Evolutionary conservation across 768 basidiomycete species (phyloP).

Genomic region (Suillus luteus): DNA sequence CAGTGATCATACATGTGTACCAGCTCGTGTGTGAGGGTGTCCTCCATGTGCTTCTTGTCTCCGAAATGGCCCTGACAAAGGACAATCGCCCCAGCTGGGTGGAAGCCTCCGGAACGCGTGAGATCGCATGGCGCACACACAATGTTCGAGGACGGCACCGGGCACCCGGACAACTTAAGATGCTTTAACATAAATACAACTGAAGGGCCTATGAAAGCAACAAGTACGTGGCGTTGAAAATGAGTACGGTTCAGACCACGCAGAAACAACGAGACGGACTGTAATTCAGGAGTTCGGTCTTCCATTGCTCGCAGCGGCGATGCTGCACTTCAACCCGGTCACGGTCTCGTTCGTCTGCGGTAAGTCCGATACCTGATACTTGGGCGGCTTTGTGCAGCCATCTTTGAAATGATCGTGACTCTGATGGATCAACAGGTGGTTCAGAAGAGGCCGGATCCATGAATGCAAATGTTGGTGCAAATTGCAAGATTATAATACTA

Average conservation of each 20-base stretch:
- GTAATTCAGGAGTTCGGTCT: constrained; percentile 63
- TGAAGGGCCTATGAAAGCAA: constrained; percentile 63
- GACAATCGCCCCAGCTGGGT: constrained; percentile 75
- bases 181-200: constrained; percentile 93
- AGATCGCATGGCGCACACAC: constrained; percentile 84
- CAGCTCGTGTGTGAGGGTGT: constrained; percentile 91
- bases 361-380: constrained; percentile 53
- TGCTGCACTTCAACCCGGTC: constrained; percentile 39
- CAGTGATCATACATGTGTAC: constrained; percentile 96
- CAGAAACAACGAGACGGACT: constrained; percentile 49
- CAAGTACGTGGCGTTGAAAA: neutral
- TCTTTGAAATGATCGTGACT: constrained; percentile 42
- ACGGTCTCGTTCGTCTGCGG: constrained; percentile 42
- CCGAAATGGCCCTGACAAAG: constrained; percentile 86
- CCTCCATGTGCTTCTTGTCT: constrained; percentile 86
- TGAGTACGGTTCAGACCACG: constrained; percentile 16
- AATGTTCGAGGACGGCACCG: constrained; percentile 71
- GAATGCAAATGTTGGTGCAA: constrained; percentile 21
- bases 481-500: neutral
- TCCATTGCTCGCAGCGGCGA: constrained; percentile 67
- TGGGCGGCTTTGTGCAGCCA: constrained; percentile 53
- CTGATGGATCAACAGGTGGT: constrained; percentile 25
- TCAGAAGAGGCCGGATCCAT: constrained; percentile 35
- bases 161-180: constrained; percentile 71
- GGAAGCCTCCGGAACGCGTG: constrained; percentile 80